phyloP scores from a whole-genome alignment of 208 protist species.

The Tritrichomonas musculus region DNA sequence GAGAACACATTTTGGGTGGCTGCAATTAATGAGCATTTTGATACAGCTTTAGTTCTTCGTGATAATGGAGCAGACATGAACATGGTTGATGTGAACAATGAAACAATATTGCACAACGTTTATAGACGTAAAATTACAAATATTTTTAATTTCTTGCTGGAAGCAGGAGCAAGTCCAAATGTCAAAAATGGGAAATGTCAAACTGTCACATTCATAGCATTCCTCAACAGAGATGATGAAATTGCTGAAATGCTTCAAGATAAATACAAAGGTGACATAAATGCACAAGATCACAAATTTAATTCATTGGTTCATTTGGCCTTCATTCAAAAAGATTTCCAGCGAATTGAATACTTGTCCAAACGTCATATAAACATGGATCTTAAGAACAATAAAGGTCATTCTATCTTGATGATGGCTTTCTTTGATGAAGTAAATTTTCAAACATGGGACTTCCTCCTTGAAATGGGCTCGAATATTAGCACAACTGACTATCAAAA shows the following conservation, averaged over 20 bases:
- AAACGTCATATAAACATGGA: neutral
- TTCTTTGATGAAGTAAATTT: neutral
- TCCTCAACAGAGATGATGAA: neutral
- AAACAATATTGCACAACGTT: neutral
- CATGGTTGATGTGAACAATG: neutral
- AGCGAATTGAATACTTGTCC: neutral
- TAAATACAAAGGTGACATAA: neutral
- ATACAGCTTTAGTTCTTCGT: neutral
- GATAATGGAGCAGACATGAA: neutral
- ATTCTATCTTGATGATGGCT: neutral
- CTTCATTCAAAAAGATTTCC: neutral
- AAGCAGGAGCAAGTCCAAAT: neutral
- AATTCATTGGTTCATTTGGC: neutral
- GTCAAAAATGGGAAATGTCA: neutral
- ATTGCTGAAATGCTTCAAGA: constrained; percentile 1
- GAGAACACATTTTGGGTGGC: neutral
- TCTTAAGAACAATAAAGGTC: neutral
- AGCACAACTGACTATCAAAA: neutral
- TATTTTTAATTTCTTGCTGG: neutral
- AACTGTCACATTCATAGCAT: neutral
- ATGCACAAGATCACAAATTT: neutral
- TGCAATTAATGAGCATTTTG: neutral
- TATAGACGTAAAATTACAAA: neutral
- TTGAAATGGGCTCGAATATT: neutral
- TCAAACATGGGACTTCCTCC: neutral